Conservation (phyloP, 140 eudicot species). For the Oenanthe javanica region DNA sequence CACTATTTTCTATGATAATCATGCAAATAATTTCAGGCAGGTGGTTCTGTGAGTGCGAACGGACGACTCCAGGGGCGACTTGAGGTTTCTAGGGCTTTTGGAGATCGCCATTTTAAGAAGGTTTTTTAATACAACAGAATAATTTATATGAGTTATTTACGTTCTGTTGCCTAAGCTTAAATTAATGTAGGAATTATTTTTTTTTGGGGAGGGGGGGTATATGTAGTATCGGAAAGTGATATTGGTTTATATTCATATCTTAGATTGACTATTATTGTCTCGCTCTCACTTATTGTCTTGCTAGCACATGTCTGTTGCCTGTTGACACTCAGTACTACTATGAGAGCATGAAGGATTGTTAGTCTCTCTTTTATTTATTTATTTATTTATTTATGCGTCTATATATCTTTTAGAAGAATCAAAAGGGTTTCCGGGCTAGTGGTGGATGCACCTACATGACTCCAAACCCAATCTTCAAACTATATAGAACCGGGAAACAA, state of each 20-base stretch:
- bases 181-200: not conserved
- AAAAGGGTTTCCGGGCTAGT: not conserved
- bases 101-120: constrained; percentile 68
- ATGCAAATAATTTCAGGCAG: constrained; percentile 38
- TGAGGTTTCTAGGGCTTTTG: constrained; percentile 72
- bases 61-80: constrained; percentile 67
- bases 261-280: not conserved
- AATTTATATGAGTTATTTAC: not conserved
- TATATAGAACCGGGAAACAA: not conserved
- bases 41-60: constrained; percentile 56
- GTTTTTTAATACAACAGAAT: constrained; percentile 14
- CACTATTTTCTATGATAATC: not conserved
- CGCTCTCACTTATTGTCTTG: not conserved
- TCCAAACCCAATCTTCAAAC: not conserved
- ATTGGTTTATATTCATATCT: not conserved
- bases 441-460: not conserved
- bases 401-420: not conserved
- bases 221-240: not conserved
- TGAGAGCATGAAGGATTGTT: not conserved
- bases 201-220: not conserved
- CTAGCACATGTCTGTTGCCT: not conserved
- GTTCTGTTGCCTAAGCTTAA: not conserved
- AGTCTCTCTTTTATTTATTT: too few relatives aligned
- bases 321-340: not conserved
- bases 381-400: too few relatives aligned